Percentiles rank a stretch among this genome's conserved stretches.
phyloP scores from a whole-genome alignment of 164 flowering plant genomes.

The Buxus sempervirens region DNA sequence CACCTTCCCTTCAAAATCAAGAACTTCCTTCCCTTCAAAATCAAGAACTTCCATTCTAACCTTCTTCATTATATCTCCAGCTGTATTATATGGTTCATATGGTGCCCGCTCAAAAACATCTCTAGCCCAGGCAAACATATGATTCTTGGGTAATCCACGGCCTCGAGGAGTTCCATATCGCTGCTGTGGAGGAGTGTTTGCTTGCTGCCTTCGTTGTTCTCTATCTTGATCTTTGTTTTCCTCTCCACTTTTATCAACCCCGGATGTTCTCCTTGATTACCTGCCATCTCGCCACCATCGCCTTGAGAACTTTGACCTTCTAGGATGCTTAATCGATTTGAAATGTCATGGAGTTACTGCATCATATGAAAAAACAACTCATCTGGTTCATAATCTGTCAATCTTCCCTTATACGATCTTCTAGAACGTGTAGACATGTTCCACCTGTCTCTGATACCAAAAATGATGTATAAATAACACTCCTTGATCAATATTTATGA shows the following conservation, averaged over 20 bases:
- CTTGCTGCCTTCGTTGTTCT: background rate
- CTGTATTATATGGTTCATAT: background rate
- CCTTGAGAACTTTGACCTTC: background rate
- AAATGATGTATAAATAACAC: no score
- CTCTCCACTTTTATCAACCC: background rate
- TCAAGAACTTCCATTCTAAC: background rate
- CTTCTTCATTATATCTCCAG: constrained; percentile 4
- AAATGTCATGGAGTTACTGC: background rate
- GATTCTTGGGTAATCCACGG: background rate
- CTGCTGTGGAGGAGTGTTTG: background rate
- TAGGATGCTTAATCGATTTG: background rate
- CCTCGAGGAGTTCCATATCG: background rate
- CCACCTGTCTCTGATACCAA: background rate
- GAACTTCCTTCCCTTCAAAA: background rate
- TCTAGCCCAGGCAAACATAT: background rate
- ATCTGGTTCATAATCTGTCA: background rate
- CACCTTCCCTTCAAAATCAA: no score
- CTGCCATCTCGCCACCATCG: background rate
- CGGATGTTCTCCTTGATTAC: background rate
- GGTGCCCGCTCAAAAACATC: background rate
- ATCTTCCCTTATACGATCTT: background rate
- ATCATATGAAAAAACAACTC: background rate
- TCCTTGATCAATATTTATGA: no score
- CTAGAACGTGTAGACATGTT: background rate
- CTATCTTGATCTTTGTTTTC: no score